A percentile compares a stretch with the other conserved stretches of the same genome.
phyloP scores from a whole-genome alignment of 768 basidiomycete species.

The Glaciozyma antarctica region DNA sequence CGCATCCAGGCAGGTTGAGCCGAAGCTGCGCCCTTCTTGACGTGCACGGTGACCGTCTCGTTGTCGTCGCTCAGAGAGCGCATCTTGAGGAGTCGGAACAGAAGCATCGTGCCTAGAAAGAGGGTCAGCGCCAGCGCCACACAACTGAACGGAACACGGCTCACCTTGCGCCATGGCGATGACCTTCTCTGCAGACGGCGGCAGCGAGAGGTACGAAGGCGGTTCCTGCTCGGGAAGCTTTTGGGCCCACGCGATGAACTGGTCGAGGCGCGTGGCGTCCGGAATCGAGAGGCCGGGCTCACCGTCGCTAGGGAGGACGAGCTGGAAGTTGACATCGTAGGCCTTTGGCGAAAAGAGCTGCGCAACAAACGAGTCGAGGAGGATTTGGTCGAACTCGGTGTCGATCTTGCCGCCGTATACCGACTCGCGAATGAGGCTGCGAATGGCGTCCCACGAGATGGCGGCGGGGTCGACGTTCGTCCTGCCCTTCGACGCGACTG shows the following conservation, averaged over 20 bases:
- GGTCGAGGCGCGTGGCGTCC: slow-evolving; percentile 84
- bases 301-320: slow-evolving; percentile 55
- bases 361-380: slow-evolving; percentile 88
- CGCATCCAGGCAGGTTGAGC: slow-evolving; percentile 96
- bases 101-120: slow-evolving; percentile 60
- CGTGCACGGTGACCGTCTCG: slow-evolving; percentile 49
- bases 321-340: slow-evolving; percentile 86
- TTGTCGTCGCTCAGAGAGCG: slow-evolving; percentile 77
- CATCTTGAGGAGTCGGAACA: slow-evolving; percentile 87
- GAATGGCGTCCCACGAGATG: slow-evolving; percentile 93
- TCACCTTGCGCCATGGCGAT: slow-evolving; percentile 54
- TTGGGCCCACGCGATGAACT: slow-evolving; percentile 84
- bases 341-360: slow-evolving; percentile 73
- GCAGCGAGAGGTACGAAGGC: slow-evolving; percentile 86
- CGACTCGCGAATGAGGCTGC: slow-evolving; percentile 85
- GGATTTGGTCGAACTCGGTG: slow-evolving; percentile 86
- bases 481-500: slow-evolving; percentile 66
- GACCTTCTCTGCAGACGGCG: slow-evolving; percentile 80
- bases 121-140: background rate
- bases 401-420: slow-evolving; percentile 83
- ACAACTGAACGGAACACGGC: background rate
- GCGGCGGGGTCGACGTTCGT: slow-evolving; percentile 82
- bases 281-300: slow-evolving; percentile 59
- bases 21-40: slow-evolving; percentile 40
- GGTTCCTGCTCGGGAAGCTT: slow-evolving; percentile 68